Evolutionary conservation across 306 rosid genomes (phyloP), one percentile per base, ranked within the genome.

Genomic region (Lablab purpureus): DNA sequence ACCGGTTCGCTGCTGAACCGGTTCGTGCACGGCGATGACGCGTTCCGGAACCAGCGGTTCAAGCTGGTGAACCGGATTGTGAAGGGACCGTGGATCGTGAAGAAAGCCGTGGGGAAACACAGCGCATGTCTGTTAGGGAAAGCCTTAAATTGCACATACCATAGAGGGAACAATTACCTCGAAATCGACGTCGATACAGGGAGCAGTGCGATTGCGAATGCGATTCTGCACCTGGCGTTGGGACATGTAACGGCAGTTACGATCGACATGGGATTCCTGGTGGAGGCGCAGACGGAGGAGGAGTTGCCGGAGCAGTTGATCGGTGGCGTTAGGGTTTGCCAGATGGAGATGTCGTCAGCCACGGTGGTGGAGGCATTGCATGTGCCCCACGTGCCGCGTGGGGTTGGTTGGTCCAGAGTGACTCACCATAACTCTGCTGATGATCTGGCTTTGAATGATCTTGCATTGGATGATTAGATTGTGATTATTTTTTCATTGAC

Each of bases 21-120:
- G 69, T 94, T 94, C 78, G 63, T 94, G 67, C 79, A 86, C 55
- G 97, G 98, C 14, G 96, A 94, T 45, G 97, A 94, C 23, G 43
- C 88, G 2, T 94, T 90, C 89, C 72, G 97, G 59, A 92, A 94
- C 71, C 97, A 94, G 79, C 89, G 97, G 87, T 83, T 94, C 73
- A 94, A 94, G 80, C 59, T 94, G 69, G 97, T 94, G 85, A 94
- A 90, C 84, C 90, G 97, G 83, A 94, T 94, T 82, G 96, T 83
- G 58, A 94, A 90, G 22, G 98, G 98, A 2, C 97, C 98, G 56
- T 94, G 98, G 98, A 89, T 94, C 55, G 93, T 94, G 52, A 92
- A 89, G 88, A 92, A 89, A 27, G 83, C 97, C 71, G 97, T 90
- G 28, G 98, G 98, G 52, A 94, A 76, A 58, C 82, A 94, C 84